These are phyloP conservation scores for Kodamaea hsintzibuensis DNA, from an alignment of 805 yeast species.

Conservation along the genomic window DNA sequence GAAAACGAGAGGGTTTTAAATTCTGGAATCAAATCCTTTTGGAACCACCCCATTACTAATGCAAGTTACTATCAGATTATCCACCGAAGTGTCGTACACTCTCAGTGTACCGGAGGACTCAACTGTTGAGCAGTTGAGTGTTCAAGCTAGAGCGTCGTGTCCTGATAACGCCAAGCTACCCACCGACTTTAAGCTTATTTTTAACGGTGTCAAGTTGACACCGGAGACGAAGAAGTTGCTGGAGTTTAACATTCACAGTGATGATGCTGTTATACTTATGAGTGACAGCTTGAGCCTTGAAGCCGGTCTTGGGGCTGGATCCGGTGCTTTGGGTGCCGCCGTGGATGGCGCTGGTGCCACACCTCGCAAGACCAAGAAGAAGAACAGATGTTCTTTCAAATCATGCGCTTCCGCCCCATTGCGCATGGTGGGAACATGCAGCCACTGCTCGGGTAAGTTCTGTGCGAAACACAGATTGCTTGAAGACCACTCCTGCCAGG, in stretches of 20 bases:
- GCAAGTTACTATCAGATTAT: conserved; percentile 52
- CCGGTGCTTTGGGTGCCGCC: conserved; percentile 19
- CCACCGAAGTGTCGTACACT: conserved; percentile 44
- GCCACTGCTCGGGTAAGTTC: conserved; percentile 79
- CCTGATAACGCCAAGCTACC: conserved; percentile 36
- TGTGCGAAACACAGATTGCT: conserved; percentile 85
- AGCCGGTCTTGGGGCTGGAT: conserved; percentile 13
- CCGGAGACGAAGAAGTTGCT: conserved; percentile 26
- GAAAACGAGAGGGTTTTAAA: not conserved
- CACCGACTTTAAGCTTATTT: conserved; percentile 38
- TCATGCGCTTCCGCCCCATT: conserved; percentile 66
- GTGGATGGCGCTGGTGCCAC: conserved; percentile 16
- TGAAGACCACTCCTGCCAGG: conserved; percentile 82
- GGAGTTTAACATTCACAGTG: conserved; percentile 19
- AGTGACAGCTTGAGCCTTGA: conserved; percentile 14
- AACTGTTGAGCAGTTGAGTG: conserved; percentile 51
- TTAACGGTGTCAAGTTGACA: conserved; percentile 39
- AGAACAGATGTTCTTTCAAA: conserved; percentile 51
- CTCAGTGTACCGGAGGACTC: conserved; percentile 54
- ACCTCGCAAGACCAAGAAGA: conserved; percentile 34
- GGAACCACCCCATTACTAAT: conserved; percentile 21
- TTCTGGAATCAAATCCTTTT: not conserved
- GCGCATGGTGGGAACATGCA: conserved; percentile 78
- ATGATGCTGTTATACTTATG: conserved; percentile 26
- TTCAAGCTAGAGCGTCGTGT: conserved; percentile 41